Evolutionary conservation across 805 yeast species (phyloP).

Genomic region (Candida germanica): DNA sequence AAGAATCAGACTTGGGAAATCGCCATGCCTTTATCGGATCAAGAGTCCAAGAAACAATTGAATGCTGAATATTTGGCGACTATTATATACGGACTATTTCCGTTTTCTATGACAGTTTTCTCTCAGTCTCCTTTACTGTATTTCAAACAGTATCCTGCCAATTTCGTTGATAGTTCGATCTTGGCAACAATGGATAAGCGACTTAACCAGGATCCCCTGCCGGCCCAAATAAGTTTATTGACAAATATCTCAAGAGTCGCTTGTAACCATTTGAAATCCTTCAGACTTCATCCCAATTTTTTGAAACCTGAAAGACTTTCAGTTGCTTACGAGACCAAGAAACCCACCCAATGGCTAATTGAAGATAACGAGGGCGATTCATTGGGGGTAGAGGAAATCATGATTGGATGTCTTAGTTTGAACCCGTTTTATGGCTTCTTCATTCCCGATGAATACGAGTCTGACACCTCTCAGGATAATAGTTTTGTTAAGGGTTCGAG

Average conservation of each 20-base stretch:
- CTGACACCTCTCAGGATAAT: background rate
- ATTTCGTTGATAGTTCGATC: slow-evolving; percentile 9
- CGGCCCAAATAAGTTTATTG: background rate
- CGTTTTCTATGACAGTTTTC: slow-evolving; percentile 45
- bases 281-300: slow-evolving; percentile 48
- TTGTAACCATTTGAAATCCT: slow-evolving; percentile 28
- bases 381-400: slow-evolving; percentile 20
- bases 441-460: slow-evolving; percentile 7
- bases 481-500: background rate
- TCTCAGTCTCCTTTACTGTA: slow-evolving; percentile 40
- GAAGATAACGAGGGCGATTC: slow-evolving; percentile 13
- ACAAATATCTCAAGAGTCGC: slow-evolving; percentile 16
- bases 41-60: slow-evolving; percentile 1
- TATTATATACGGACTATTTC: slow-evolving; percentile 56
- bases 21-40: slow-evolving; percentile 13
- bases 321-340: slow-evolving; percentile 15
- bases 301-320: slow-evolving; percentile 21
- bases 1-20: slow-evolving; percentile 17
- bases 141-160: slow-evolving; percentile 14
- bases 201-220: background rate
- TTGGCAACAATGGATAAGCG: slow-evolving; percentile 3
- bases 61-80: slow-evolving; percentile 40
- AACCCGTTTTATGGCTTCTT: slow-evolving; percentile 16
- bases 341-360: slow-evolving; percentile 21
- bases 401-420: slow-evolving; percentile 21